A percentile compares a stretch with the other conserved stretches of the same genome.
These are phyloP conservation scores for Phaseolus coccineus DNA, from an alignment of 331 rosid genomes.

Conservation along the genomic window DNA sequence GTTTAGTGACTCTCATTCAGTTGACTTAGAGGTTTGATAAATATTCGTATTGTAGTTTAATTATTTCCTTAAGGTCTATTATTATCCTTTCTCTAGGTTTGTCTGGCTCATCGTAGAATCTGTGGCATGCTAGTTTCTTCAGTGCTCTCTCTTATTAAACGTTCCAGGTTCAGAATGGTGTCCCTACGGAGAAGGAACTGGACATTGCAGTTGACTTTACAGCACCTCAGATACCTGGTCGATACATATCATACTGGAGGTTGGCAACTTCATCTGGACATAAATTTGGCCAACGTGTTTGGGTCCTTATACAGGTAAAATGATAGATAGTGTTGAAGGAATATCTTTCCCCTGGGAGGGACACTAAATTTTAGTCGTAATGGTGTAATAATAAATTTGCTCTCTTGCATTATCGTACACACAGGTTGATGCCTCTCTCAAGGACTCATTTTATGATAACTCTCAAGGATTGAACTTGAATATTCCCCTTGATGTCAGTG, in stretches of 20 bases:
- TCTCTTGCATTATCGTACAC: conserved; percentile 24
- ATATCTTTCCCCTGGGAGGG: background rate
- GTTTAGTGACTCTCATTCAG: conserved; percentile 52
- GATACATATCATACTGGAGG: conserved; percentile 85
- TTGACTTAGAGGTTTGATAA: conserved; percentile 71
- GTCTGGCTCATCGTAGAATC: conserved; percentile 1
- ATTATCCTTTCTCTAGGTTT: conserved; percentile 17
- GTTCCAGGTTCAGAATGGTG: conserved; percentile 65
- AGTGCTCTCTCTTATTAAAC: conserved; percentile 34
- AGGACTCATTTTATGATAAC: conserved; percentile 54
- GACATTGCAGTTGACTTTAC: conserved; percentile 86
- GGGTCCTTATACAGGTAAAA: conserved; percentile 87
- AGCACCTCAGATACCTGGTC: conserved; percentile 79
- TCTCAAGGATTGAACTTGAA: conserved; percentile 69
- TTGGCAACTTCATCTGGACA: conserved; percentile 77
- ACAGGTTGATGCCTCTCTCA: conserved; percentile 76
- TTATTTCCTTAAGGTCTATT: background rate
- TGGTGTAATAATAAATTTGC: background rate
- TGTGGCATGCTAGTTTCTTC: conserved; percentile 21
- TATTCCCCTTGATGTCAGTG: conserved; percentile 55
- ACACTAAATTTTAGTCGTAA: background rate
- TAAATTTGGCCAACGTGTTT: conserved; percentile 88
- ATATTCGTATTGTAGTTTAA: conserved; percentile 34
- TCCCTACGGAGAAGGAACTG: conserved; percentile 60
- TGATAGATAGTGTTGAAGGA: background rate